Evolutionary conservation across 164 flowering plant species (phyloP).

Genomic region (Vitis labrusca): DNA sequence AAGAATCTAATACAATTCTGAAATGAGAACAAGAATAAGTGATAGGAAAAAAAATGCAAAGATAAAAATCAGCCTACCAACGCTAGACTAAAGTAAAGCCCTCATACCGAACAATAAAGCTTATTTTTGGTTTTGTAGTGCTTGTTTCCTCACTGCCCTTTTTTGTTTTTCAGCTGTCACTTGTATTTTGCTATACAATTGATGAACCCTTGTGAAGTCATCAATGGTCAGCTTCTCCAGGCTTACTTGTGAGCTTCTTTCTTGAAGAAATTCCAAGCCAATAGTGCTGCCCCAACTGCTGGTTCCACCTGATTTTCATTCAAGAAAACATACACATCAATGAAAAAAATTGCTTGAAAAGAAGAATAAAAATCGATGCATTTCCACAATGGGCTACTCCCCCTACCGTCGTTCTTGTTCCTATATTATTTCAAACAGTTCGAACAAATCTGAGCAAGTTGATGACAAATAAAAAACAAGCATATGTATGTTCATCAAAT

Average conservation of each 20-base stretch:
- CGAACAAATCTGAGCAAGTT: too few relatives aligned
- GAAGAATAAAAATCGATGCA: background rate
- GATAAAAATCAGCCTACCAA: background rate
- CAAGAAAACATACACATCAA: background rate
- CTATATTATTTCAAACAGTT: too few relatives aligned
- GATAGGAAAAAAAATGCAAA: background rate
- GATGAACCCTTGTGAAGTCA: background rate
- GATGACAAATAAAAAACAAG: too few relatives aligned
- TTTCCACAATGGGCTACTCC: too few relatives aligned
- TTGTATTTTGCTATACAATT: constrained; percentile 21
- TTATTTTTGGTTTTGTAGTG: background rate
- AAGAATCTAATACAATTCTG: background rate
- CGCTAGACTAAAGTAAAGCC: background rate
- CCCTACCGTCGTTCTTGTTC: too few relatives aligned
- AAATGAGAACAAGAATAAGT: background rate
- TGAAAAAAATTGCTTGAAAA: background rate
- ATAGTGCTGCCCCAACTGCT: constrained; percentile 90
- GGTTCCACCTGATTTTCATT: constrained; percentile 72
- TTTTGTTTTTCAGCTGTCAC: background rate
- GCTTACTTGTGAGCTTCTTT: constrained; percentile 36
- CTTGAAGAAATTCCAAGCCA: constrained; percentile 70
- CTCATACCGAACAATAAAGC: background rate
- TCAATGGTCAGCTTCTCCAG: constrained; percentile 23
- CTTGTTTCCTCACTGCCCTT: background rate
- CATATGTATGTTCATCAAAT: too few relatives aligned